Conservation (phyloP, 257 asterid genomes). For the Lavandula angustifolia region DNA sequence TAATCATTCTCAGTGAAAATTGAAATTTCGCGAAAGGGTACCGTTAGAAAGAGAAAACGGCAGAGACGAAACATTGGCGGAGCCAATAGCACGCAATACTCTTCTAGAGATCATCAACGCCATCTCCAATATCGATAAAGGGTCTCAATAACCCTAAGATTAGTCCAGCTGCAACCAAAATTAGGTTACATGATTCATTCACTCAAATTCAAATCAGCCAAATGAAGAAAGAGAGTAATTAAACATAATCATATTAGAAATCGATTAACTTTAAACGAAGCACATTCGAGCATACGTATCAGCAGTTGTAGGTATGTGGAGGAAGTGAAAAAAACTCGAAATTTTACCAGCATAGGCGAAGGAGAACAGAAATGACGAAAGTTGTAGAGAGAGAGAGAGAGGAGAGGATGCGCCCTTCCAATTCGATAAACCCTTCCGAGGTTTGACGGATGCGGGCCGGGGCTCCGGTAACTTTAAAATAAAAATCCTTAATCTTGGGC, state of each 20-base stretch:
- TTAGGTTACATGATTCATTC: background rate
- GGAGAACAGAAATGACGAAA: background rate
- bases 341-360: constrained; percentile 5
- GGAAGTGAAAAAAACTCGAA: background rate
- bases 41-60: background rate
- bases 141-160: background rate
- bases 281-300: background rate
- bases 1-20: background rate
- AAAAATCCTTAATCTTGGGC: background rate
- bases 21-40: background rate
- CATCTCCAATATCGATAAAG: background rate
- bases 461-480: background rate
- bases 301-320: too few relatives aligned
- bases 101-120: background rate
- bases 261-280: background rate
- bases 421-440: constrained; percentile 22
- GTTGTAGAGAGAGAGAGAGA: background rate
- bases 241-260: background rate
- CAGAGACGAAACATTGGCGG: constrained; percentile 19
- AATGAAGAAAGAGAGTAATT: background rate
- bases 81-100: constrained; percentile 16
- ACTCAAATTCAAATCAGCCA: background rate
- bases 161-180: constrained; percentile 14
- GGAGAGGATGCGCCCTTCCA: background rate
- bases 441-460: constrained; percentile 22